Evolutionary conservation across 73 alveolate genomes (phyloP).

Genomic region (Symbiodinium pilosum): DNA sequence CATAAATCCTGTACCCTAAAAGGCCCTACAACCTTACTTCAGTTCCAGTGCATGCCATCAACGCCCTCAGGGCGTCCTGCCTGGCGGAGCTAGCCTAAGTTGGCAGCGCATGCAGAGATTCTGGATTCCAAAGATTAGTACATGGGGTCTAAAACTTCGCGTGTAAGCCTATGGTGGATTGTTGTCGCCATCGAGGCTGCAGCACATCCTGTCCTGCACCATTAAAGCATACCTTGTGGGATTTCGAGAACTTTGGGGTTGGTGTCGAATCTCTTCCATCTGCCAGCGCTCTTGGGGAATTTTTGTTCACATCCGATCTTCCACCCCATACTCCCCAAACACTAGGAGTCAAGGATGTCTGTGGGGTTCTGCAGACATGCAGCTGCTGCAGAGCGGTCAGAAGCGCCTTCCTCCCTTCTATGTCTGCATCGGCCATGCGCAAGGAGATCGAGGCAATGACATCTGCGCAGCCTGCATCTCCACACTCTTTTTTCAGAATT

Average conservation of each 20-base stretch:
- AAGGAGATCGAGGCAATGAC: slow-evolving; percentile 8
- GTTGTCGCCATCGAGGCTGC: neutral
- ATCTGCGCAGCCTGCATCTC: slow-evolving; percentile 49
- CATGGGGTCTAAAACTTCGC: no score
- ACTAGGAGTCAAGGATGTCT: no score
- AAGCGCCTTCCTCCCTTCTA: slow-evolving; percentile 66
- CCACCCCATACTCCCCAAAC: neutral
- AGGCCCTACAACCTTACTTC: no score
- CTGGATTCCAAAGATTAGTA: no score
- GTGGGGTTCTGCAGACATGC: neutral
- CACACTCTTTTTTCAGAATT: neutral
- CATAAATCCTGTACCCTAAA: no score
- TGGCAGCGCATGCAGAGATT: neutral
- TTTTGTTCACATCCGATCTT: neutral
- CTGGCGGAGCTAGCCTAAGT: slow-evolving; percentile 49
- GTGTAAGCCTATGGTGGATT: no score
- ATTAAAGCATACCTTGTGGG: no score
- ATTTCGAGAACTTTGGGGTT: no score
- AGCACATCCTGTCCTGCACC: no score
- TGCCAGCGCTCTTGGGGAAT: neutral
- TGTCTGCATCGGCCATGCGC: slow-evolving; percentile 67
- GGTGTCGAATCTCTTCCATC: no score
- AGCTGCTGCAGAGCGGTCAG: slow-evolving; percentile 56
- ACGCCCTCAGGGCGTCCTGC: no score
- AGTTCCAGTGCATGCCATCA: no score